These are phyloP conservation scores for Brassica nigra DNA, from an alignment of 345 rosid species.

Conservation along the genomic window DNA sequence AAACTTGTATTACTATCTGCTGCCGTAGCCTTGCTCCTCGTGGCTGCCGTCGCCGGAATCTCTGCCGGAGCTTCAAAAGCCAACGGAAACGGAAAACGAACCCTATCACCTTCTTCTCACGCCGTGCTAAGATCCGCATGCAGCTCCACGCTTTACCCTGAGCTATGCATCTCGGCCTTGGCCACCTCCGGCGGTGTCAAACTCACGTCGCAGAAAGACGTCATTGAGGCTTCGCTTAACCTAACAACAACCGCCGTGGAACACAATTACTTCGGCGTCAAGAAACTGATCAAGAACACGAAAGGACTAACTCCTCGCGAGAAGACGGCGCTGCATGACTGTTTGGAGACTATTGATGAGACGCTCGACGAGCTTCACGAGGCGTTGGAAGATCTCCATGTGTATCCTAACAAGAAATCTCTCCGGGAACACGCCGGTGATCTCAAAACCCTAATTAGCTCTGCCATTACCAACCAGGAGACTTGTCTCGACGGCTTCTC, in stretches of 20 bases:
- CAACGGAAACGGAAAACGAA: slow-evolving; percentile 10
- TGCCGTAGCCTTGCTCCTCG: slow-evolving; percentile 21
- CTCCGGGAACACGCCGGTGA: slow-evolving; percentile 69
- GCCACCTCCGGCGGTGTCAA: slow-evolving; percentile 39
- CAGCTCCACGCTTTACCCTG: slow-evolving; percentile 63
- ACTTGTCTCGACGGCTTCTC: slow-evolving; percentile 95
- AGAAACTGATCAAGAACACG: slow-evolving; percentile 37
- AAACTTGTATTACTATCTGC: slow-evolving; percentile 28
- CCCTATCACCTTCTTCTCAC: slow-evolving; percentile 50
- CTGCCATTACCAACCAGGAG: slow-evolving; percentile 90
- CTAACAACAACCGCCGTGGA: slow-evolving; percentile 51
- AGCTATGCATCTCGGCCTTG: slow-evolving; percentile 68
- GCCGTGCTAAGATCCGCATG: slow-evolving; percentile 66
- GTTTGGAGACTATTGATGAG: slow-evolving; percentile 80
- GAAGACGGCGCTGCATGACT: slow-evolving; percentile 80
- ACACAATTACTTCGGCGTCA: slow-evolving; percentile 53
- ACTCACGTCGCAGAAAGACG: slow-evolving; percentile 55
- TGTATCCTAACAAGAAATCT: slow-evolving; percentile 70
- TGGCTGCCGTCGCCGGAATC: slow-evolving; percentile 35
- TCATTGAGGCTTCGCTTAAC: slow-evolving; percentile 55
- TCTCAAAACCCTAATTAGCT: slow-evolving; percentile 74
- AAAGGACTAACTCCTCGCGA: slow-evolving; percentile 56
- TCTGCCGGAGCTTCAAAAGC: slow-evolving; percentile 36
- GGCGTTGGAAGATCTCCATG: slow-evolving; percentile 56
- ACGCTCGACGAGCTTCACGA: slow-evolving; percentile 75